Evolutionary conservation across 345 rosid genomes (phyloP).

Genomic region (Citrus sinensis): DVS_A1.0 CM039166.1:15597001-15597500

Average conservation of each 20-base stretch:
- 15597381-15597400: constrained; percentile 43
- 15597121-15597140: constrained; percentile 56
- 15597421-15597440: constrained; percentile 75
- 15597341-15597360: constrained; percentile 76
- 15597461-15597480: constrained; percentile 87
- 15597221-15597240: constrained; percentile 33
- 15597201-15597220: constrained; percentile 20
- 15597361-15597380: constrained; percentile 94
- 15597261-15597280: constrained; percentile 69
- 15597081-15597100: constrained; percentile 57
- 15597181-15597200: constrained; percentile 64
- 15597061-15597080: constrained; percentile 70
- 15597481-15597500: constrained; percentile 81
- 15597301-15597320: constrained; percentile 56
- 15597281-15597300: constrained; percentile 76
- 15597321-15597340: constrained; percentile 89
- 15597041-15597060: constrained; percentile 34
- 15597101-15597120: constrained; percentile 47
- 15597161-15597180: constrained; percentile 68
- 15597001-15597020: constrained; percentile 42
- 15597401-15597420: constrained; percentile 49
- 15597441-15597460: constrained; percentile 73
- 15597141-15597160: constrained; percentile 51
- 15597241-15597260: constrained; percentile 60
- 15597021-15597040: constrained; percentile 48